These are phyloP conservation scores for Solanum chilense DNA, from an alignment of 257 asterid species.

Conservation along the genomic window DNA sequence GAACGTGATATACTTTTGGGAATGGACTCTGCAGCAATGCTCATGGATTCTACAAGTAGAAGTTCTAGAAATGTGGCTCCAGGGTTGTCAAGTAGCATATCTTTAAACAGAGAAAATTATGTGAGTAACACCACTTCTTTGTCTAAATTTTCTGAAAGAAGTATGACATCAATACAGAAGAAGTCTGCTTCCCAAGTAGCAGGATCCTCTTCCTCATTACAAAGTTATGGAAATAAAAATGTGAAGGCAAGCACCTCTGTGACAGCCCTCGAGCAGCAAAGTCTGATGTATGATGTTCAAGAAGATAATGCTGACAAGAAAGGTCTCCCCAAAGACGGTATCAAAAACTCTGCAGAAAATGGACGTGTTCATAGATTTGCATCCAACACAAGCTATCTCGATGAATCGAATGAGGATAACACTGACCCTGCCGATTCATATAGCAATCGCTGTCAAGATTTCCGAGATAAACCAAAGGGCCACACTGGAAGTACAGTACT, in stretches of 20 bases:
- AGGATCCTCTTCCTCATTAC: slow-evolving; percentile 41
- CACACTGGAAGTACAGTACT: slow-evolving; percentile 4
- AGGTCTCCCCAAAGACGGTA: not conserved
- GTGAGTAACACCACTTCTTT: slow-evolving; percentile 23
- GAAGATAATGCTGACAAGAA: slow-evolving; percentile 10
- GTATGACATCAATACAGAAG: slow-evolving; percentile 46
- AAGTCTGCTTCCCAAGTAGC: slow-evolving; percentile 21
- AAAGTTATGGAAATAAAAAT: slow-evolving; percentile 20
- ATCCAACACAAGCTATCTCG: slow-evolving; percentile 1
- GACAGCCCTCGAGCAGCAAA: slow-evolving; percentile 15
- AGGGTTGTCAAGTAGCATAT: slow-evolving; percentile 10
- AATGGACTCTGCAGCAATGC: not conserved
- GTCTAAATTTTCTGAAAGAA: slow-evolving; percentile 43
- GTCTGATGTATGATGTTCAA: slow-evolving; percentile 6
- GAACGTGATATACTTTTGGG: not conserved
- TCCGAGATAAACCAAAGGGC: slow-evolving; percentile 4
- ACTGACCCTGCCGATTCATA: not conserved
- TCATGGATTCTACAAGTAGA: not conserved
- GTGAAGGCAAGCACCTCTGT: slow-evolving; percentile 15
- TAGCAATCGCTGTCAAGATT: not conserved
- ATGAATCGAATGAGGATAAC: slow-evolving; percentile 4
- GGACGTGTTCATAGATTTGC: slow-evolving; percentile 3
- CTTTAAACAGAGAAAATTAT: slow-evolving; percentile 27
- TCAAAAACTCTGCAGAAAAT: slow-evolving; percentile 7
- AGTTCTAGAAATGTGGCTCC: slow-evolving; percentile 5